These are phyloP conservation scores for Cladosporium sphaerospermum DNA, from an alignment of 2,329 filamentous ascomycete genomes.

Conservation along the genomic window DNA sequence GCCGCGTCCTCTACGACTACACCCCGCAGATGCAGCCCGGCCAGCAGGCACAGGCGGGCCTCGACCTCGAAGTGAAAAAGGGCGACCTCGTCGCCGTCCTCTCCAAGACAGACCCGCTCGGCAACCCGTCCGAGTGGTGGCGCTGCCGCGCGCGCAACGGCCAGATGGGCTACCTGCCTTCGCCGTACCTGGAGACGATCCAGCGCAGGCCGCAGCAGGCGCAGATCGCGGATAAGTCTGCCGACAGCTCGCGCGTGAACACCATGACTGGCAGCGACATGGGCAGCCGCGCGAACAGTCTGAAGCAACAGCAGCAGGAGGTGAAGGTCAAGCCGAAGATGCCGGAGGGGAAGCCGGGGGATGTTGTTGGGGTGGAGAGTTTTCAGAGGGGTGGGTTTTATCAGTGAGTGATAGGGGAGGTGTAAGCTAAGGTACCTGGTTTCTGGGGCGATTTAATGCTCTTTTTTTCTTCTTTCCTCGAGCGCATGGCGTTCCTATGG, in stretches of 20 bases:
- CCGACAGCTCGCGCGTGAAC: slow-evolving; percentile 45
- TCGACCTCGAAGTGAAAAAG: slow-evolving; percentile 89
- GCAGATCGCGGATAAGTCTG: slow-evolving; percentile 38
- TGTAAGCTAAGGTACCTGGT: too few relatives aligned
- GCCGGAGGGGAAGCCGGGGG: slow-evolving; percentile 53
- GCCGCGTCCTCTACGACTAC: slow-evolving; percentile 90
- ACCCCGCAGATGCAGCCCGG: slow-evolving; percentile 61
- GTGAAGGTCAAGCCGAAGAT: slow-evolving; percentile 23
- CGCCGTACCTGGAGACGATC: slow-evolving; percentile 79
- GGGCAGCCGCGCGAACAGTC: slow-evolving; percentile 36
- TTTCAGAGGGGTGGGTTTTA: slow-evolving; percentile 67
- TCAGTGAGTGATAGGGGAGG: slow-evolving; percentile 38
- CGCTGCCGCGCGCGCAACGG: slow-evolving; percentile 85
- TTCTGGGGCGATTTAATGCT: too few relatives aligned
- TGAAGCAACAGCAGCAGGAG: slow-evolving; percentile 34
- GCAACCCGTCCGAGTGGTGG: slow-evolving; percentile 96
- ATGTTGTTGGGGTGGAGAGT: slow-evolving; percentile 57
- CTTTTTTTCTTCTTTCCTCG: too few relatives aligned
- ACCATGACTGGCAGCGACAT: slow-evolving; percentile 46
- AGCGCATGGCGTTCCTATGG: too few relatives aligned
- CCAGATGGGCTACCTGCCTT: slow-evolving; percentile 83
- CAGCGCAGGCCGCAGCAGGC: slow-evolving; percentile 47
- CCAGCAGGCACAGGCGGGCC: slow-evolving; percentile 49
- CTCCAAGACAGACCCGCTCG: slow-evolving; percentile 84
- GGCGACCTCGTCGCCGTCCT: slow-evolving; percentile 93